A percentile compares a stretch with the other conserved stretches of the same genome.
These are phyloP conservation scores for Capsicum baccatum DNA, from an alignment of 257 asterid species.

Conservation along the genomic window DNA sequence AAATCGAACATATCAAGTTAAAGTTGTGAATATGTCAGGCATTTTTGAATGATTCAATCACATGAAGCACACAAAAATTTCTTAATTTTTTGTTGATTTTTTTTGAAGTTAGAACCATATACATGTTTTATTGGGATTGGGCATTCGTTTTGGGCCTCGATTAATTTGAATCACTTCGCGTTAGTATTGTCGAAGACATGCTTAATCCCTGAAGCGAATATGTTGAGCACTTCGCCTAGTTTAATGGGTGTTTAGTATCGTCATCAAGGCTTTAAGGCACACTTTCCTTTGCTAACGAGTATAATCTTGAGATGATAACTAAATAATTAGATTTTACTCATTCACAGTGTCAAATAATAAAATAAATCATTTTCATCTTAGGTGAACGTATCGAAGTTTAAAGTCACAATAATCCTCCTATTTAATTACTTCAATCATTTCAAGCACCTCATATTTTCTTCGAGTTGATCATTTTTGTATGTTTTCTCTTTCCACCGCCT, in stretches of 20 bases:
- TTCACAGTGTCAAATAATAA: background rate
- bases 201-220: background rate
- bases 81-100: no score
- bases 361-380: no score
- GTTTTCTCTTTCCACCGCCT: background rate
- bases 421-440: background rate
- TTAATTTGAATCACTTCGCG: background rate
- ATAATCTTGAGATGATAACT: background rate
- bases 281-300: background rate
- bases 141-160: background rate
- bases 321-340: background rate
- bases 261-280: background rate
- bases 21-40: background rate
- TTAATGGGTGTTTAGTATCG: background rate
- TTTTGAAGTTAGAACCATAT: no score
- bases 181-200: background rate
- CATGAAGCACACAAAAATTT: no score
- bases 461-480: background rate
- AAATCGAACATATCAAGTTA: background rate
- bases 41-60: no score
- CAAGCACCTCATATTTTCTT: background rate
- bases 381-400: background rate
- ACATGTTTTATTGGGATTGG: no score
- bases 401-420: background rate
- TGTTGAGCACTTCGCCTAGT: background rate